Conservation (phyloP, 2,329 filamentous ascomycete genomes). For the Colletotrichum abscissum region DNA sequence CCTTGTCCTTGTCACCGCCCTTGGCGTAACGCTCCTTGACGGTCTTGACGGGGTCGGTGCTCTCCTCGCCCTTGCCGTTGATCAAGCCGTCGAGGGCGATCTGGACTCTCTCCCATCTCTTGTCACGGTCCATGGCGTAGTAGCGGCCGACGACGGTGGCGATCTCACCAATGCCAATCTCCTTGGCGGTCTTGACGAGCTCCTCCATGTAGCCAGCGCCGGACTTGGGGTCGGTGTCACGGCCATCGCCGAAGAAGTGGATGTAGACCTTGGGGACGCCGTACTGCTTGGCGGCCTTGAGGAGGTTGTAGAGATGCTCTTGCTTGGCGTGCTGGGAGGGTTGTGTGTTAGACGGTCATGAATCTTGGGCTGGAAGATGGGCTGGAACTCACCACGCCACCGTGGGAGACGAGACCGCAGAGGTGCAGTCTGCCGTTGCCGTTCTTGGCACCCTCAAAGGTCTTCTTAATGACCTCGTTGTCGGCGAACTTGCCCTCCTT, state of each 20-base stretch:
- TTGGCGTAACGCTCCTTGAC: conserved; percentile 90
- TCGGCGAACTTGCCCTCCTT: conserved; percentile 85
- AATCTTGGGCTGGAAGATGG: too few relatives aligned
- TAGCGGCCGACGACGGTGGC: conserved; percentile 95
- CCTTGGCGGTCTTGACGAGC: conserved; percentile 82
- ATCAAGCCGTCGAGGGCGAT: conserved; percentile 89
- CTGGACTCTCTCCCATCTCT: conserved; percentile 97
- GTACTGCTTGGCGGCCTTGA: conserved; percentile 90
- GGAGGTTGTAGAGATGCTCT: conserved; percentile 87
- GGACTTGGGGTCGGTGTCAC: conserved; percentile 98
- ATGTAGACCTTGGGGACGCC: conserved; percentile 93
- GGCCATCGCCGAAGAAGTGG: conserved; percentile 98
- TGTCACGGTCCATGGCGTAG: conserved; percentile 99
- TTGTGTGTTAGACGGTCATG: neutral
- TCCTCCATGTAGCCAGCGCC: conserved; percentile 88
- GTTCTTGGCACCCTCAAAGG: conserved; percentile 83
- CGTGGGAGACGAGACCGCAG: conserved; percentile 91
- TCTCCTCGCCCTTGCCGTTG: conserved; percentile 86
- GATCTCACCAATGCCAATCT: conserved; percentile 87
- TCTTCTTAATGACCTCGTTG: conserved; percentile 80
- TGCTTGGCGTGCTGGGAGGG: conserved; percentile 84
- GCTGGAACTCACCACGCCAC: conserved; percentile 80
- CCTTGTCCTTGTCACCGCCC: conserved; percentile 76
- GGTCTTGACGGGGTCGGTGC: conserved; percentile 84
- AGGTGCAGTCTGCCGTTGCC: conserved; percentile 94